Evolutionary conservation across 73 alveolate species (phyloP), one percentile per base, ranked within the genome.

Genomic region (Tetrahymena malaccensis): DNA sequence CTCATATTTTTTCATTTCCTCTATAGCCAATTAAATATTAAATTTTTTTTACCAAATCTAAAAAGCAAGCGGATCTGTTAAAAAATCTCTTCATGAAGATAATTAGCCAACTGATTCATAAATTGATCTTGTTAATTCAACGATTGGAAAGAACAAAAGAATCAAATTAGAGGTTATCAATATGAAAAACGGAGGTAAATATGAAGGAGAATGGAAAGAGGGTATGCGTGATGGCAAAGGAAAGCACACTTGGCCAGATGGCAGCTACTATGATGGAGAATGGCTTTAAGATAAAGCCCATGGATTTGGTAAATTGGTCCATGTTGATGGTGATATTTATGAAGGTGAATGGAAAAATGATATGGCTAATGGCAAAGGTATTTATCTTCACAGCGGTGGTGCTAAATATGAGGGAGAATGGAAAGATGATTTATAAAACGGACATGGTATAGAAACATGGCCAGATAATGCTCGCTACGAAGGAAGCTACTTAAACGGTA

Each of bases 351-450:
- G 98, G 98, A 83, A 38, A 70, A 97, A 97, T 89, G 98, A 97
- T 94, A 96, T 93, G 94, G 98, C 98, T 19, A 93, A 97, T 93
- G 98, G 98, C 3, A 55, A 93, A 95, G 98, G 98, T 11, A 95
- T 94, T 17, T 97, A 97, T 94, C 95, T 95, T 27, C 98, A 97
- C 85, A 96, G 97, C 34, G 95, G 95, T 19, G 97, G 97, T 4
- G 97, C 98, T 57, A 96, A 95, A 19, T 98, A 98, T 94, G 98
- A 96, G 38, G 99, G 99, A 84, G 99, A 97, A 93, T 98, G 99
- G 99, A 94, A 95, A 89, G 95, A 98, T 40, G 99, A 98, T 93
- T 55, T 97, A 94, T 94, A 98, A 97, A 97, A 97, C 89, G 99
- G 99, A 34, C 40, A 93, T n/a, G 99, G 99, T 27, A 96, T 97